These are phyloP conservation scores for Colletotrichum sp. DNA, from an alignment of 2,329 filamentous ascomycete genomes.

Conservation along the genomic window DNA sequence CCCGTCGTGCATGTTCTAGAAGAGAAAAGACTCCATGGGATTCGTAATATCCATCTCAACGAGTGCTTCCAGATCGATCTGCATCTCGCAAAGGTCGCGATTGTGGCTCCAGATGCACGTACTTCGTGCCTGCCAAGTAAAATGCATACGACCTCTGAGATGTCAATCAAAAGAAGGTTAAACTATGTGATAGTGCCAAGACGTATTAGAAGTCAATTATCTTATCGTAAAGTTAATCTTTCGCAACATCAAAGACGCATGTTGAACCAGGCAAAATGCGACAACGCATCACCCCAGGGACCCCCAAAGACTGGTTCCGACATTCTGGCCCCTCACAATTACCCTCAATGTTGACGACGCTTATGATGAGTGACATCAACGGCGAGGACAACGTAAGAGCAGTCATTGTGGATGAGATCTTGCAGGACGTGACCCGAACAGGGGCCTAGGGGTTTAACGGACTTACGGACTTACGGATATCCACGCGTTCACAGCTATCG, in stretches of 20 bases:
- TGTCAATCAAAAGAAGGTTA: neutral
- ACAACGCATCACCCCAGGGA: neutral
- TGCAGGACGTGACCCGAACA: neutral
- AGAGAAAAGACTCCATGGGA: neutral
- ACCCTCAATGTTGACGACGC: neutral
- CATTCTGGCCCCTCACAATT: neutral
- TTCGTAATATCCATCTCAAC: neutral
- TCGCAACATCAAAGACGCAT: neutral
- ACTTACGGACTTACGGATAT: neutral
- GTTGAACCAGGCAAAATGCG: neutral
- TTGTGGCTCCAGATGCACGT: neutral
- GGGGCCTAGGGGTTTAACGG: neutral
- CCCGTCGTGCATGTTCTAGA: neutral
- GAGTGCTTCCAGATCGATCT: neutral
- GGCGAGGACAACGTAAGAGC: neutral
- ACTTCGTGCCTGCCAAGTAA: neutral
- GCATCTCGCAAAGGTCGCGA: neutral
- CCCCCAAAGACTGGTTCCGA: no score
- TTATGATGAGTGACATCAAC: neutral
- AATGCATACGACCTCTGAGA: rapidly evolving
- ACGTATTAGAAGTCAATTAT: no score
- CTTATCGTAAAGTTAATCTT: neutral
- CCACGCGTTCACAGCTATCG: neutral
- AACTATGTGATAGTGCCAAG: neutral
- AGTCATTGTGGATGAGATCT: neutral